Base-by-base conservation (phyloP, 139 green algal species). In the Dunaliella sp. region DNA sequence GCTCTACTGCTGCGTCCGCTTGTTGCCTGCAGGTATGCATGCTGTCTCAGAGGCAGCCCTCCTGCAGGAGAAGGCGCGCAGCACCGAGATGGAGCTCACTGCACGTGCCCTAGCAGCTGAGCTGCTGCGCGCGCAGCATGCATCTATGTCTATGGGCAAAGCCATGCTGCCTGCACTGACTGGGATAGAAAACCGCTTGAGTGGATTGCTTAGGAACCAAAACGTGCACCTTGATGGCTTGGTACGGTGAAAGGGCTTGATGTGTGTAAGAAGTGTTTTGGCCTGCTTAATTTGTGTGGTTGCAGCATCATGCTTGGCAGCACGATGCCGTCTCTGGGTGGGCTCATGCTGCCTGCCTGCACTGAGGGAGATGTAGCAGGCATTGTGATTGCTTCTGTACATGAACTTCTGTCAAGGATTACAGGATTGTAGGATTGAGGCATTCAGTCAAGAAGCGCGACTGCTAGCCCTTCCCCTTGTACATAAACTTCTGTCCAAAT, bases 51-150 rank as follows among this genome's bases (percentile, higher is more conserved):
- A 86, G 0, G 79, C 57, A 3, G 84, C 83, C 58, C 33, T 92
- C 16, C 84, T 91, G 79, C 34, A 65, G 1, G 86, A 92, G 86
- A 87, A 91, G 77, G 86, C 84, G 0, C 33, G 74, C 0, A 34
- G 2, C 16, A 78, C 82, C 1, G 83, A 86, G 57, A 83, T 93
- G 57, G 91, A 93, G 35, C 36, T 93, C 82, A 85, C 88, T 37
- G 36, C 89, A 79, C 84, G 88, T 83, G 84, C 86, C 82, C 83
- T 92, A 26, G 85, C 85, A 1, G 88, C 86, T 28, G 88, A 94
- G 88, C 80, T 94, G 82, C 31, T 92, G 88, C 83, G 91, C 3
- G 81, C 80, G 30, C 89, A 91, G 83, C 86, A 88, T n/a, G 78
- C 85, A 1, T 87, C 75, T 36, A 77, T 87, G 48, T 35, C 73